A percentile compares a stretch with the other conserved stretches of the same genome.
Conservation (phyloP, 1,284 basidiomycete genomes). For the Cryptococcus depauperatus region DNA sequence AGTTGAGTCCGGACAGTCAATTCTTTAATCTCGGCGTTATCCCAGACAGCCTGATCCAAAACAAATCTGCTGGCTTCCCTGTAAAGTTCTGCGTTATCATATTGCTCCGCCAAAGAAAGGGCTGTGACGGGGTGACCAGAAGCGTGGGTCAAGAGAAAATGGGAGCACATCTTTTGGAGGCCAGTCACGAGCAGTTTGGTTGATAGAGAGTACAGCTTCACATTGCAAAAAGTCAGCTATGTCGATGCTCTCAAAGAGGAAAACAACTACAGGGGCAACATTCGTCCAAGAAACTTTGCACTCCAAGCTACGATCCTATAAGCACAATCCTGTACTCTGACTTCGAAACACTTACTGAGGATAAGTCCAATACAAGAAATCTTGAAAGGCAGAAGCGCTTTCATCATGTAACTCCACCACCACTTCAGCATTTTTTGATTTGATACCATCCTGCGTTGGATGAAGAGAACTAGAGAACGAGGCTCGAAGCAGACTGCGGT, state of each 20-base stretch:
- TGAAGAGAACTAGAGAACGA: slow-evolving; percentile 19
- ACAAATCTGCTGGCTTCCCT: slow-evolving; percentile 82
- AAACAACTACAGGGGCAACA: slow-evolving; percentile 57
- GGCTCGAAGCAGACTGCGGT: slow-evolving; percentile 8
- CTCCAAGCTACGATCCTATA: slow-evolving; percentile 53
- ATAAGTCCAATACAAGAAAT: slow-evolving; percentile 44
- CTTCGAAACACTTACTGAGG: slow-evolving; percentile 23
- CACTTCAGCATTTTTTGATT: slow-evolving; percentile 15
- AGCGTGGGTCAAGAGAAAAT: slow-evolving; percentile 80
- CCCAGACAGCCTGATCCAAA: slow-evolving; percentile 61
- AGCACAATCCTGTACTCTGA: neutral
- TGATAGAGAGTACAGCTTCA: slow-evolving; percentile 31
- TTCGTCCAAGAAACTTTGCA: slow-evolving; percentile 91
- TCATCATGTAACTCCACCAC: slow-evolving; percentile 39
- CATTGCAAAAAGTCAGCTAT: neutral
- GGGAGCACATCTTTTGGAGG: slow-evolving; percentile 68
- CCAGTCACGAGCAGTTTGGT: slow-evolving; percentile 57
- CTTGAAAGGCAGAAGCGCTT: slow-evolving; percentile 35
- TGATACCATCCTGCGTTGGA: no score
- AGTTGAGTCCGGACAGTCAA: slow-evolving; percentile 70
- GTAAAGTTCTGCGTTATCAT: slow-evolving; percentile 78
- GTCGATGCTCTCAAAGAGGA: neutral
- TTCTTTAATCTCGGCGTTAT: slow-evolving; percentile 63
- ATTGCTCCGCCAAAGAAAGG: slow-evolving; percentile 77
- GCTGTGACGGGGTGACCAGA: slow-evolving; percentile 84